Conservation (phyloP, 441 rosid species). For the Gossypium schwendimanii region DNA sequence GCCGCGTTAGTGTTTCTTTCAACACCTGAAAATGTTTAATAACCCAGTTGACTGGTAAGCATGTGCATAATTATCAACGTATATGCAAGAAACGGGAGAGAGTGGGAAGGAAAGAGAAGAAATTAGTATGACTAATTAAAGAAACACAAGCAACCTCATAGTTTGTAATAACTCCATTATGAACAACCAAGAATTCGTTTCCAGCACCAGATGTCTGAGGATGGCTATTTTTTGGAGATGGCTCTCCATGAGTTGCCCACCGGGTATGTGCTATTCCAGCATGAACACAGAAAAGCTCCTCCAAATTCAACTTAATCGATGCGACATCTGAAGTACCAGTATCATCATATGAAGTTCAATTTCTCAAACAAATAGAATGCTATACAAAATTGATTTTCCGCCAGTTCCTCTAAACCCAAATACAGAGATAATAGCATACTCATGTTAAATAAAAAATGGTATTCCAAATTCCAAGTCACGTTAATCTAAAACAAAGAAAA, state of each 20-base stretch:
- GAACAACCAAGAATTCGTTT: conserved; percentile 57
- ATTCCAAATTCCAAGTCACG: not conserved
- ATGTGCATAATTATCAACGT: not conserved
- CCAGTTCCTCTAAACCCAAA: conserved; percentile 4
- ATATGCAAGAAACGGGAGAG: not conserved
- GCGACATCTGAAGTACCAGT: conserved; percentile 34
- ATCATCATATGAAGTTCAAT: not conserved
- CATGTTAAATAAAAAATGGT: not conserved
- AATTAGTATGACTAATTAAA: not conserved
- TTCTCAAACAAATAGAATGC: not conserved
- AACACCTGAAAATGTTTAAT: conserved; percentile 37
- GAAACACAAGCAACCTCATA: conserved; percentile 28
- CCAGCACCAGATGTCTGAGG: conserved; percentile 51
- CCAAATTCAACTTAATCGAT: conserved; percentile 38
- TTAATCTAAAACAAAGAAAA: not conserved
- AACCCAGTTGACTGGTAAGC: not conserved
- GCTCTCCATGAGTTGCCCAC: conserved; percentile 76
- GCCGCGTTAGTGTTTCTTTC: conserved; percentile 58
- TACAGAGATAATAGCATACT: not conserved
- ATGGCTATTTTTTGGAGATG: conserved; percentile 52
- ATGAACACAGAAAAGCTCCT: conserved; percentile 38
- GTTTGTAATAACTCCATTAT: conserved; percentile 59
- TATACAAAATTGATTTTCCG: not conserved
- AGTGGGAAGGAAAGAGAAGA: not conserved
- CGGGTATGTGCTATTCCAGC: conserved; percentile 69